Evolutionary conservation across 345 rosid species (phyloP), one percentile per base, ranked within the genome.

Genomic region (Excoecaria cochinchinensis): DNA sequence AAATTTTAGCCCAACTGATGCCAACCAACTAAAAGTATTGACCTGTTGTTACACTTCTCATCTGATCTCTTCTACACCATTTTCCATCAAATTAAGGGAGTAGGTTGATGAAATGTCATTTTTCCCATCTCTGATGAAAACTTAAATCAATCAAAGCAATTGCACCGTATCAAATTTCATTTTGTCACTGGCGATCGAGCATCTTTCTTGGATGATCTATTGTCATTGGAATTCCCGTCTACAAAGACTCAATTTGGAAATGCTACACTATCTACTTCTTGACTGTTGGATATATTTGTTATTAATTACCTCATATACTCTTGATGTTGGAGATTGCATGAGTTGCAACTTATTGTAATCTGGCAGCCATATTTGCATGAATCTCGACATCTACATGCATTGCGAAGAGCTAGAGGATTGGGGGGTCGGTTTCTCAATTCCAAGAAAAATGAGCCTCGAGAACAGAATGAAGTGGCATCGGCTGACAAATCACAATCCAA

Each of bases 281-380:
- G 36, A 58, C 62, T 24, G 22, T 21, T 69, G 36, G 31, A 19
- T 50, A 5, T 72, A 11, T 73, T 55, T 10, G 7, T 21, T 68
- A 42, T 8, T 46, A 6, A 65, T 51, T 36, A 11, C 56, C 19
- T 46, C 13, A 10, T 17, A 19, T 67, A 15, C 56, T 19, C 14
- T 11, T 56, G 62, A 21, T 39, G 8, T 24, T 53, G 59, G 53
- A 57, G 47, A 4, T 17, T 39, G 8, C 39, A 71, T 62, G 70
- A 74, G 73, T 75, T 47, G 50, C 19, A 38, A 9, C 79, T 76
- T 21, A 9, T 58, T 39, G 12, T 60, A 69, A 69, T 75, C 44
- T 63, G 75, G 86, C 91, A 95, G 99, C 98, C 99, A 21, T 95
- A 95, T 79, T 80, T 95, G 87, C 99, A 95, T 67, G 99, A 95